These are phyloP conservation scores for Penicillium sp. DNA, from an alignment of 2,329 filamentous ascomycete genomes.

Conservation along the genomic window DNA sequence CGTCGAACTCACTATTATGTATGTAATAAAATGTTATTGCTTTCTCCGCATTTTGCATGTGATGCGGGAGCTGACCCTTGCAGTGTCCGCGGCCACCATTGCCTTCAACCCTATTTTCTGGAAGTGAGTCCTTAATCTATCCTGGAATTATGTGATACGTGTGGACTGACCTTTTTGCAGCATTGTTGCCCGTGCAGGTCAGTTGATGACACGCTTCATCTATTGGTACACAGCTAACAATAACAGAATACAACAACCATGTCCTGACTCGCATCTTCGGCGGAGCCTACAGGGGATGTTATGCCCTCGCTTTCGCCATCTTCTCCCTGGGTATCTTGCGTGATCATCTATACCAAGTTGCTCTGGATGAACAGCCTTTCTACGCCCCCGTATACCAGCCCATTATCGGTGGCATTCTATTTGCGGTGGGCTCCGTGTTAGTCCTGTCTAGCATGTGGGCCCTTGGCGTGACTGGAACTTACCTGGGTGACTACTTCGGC, in stretches of 20 bases:
- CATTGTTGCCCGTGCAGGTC: constrained; percentile 80
- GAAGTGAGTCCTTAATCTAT: constrained; percentile 71
- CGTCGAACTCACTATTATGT: constrained; percentile 67
- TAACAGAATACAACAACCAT: constrained; percentile 84
- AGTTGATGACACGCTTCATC: constrained; percentile 21
- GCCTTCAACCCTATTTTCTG: constrained; percentile 98
- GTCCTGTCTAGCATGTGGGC: constrained; percentile 89
- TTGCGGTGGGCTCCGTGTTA: constrained; percentile 75
- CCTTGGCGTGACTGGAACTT: constrained; percentile 91
- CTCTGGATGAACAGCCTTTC: constrained; percentile 72
- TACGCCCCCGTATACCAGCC: constrained; percentile 69
- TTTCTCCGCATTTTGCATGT: constrained; percentile 28
- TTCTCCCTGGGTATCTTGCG: constrained; percentile 89
- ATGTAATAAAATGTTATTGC: constrained; percentile 32
- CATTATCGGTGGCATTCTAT: constrained; percentile 68
- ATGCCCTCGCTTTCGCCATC: constrained; percentile 82
- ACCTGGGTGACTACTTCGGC: constrained; percentile 97
- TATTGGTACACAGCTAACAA: constrained; percentile 7
- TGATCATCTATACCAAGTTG: constrained; percentile 82
- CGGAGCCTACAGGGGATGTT: constrained; percentile 77
- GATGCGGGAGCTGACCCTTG: constrained; percentile 22
- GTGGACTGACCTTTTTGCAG: constrained; percentile 46
- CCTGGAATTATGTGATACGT: background rate
- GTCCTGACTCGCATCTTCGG: constrained; percentile 85
- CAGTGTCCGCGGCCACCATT: constrained; percentile 80